These are phyloP conservation scores for Colletotrichum sp. DNA, from an alignment of 2,329 filamentous ascomycete species.

Conservation along the genomic window DNA sequence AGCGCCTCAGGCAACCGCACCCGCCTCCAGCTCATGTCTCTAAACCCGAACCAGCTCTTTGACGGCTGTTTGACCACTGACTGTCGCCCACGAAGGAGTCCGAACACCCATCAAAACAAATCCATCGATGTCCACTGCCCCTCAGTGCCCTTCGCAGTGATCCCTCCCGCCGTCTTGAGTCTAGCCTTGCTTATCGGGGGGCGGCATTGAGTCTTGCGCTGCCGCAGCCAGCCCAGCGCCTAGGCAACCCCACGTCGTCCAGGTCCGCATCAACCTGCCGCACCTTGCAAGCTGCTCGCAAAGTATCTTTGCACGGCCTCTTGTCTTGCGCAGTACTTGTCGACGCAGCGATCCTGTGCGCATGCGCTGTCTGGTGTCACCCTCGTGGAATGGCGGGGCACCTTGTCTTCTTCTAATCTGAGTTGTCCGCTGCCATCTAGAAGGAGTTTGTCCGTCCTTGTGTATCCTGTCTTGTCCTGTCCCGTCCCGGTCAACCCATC, in stretches of 20 bases:
- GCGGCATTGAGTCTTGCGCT: background rate
- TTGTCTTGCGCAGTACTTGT: background rate
- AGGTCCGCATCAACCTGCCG: background rate
- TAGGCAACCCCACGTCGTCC: conserved; percentile 8
- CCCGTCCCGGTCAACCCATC: background rate
- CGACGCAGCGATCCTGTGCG: conserved; percentile 7
- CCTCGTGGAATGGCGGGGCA: background rate
- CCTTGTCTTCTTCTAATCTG: background rate
- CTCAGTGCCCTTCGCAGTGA: background rate
- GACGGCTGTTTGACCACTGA: conserved; percentile 10
- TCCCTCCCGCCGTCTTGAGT: background rate
- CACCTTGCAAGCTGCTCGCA: background rate
- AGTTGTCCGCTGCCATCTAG: background rate
- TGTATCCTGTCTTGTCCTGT: background rate
- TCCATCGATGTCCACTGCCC: background rate
- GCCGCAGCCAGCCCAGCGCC: background rate
- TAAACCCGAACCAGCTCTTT: background rate
- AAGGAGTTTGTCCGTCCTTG: background rate
- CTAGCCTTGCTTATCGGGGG: background rate
- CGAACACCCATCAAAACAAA: conserved; percentile 1
- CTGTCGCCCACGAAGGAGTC: background rate
- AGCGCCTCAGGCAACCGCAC: conserved; percentile 19
- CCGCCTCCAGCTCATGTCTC: background rate
- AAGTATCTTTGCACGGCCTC: background rate
- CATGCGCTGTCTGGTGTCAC: conserved; percentile 5